Conservation (phyloP, 2,329 filamentous ascomycete species). For the Paraconiothyrium sp. region DNA sequence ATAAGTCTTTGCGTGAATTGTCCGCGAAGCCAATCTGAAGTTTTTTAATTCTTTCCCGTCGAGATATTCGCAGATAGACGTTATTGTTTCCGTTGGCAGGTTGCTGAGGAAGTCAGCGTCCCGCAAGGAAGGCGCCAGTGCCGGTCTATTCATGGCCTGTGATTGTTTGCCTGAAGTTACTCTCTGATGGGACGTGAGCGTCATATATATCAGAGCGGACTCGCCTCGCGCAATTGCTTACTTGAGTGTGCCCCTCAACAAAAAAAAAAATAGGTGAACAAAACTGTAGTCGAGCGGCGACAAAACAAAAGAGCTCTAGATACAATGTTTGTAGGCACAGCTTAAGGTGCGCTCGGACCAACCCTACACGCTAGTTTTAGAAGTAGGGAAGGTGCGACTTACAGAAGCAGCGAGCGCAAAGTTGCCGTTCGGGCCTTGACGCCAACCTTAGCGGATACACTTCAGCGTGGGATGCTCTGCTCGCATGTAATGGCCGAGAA, state of each 20-base stretch:
- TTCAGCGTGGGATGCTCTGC: background rate
- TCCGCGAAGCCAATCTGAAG: background rate
- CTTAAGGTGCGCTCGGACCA: background rate
- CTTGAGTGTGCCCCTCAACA: background rate
- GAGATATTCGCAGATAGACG: slow-evolving; percentile 5
- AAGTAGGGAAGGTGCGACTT: background rate
- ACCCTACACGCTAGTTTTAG: background rate
- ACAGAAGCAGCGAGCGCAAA: background rate
- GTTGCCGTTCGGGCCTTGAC: background rate
- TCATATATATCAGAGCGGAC: background rate
- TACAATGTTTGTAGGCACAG: background rate
- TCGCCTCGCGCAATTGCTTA: background rate
- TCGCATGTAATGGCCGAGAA: too few species aligned
- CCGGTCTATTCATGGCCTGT: background rate
- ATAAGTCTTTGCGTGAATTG: background rate
- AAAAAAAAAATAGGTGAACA: background rate
- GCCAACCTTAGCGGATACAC: background rate
- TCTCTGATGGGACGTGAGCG: background rate
- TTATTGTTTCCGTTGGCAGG: slow-evolving; percentile 1
- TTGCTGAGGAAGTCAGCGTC: background rate
- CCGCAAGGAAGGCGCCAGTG: background rate
- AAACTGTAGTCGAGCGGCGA: background rate
- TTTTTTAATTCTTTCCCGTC: background rate
- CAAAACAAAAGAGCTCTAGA: background rate
- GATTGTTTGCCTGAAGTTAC: background rate